Evolutionary conservation across 345 rosid species (phyloP).

Genomic region (Hypericum perforatum): DNA sequence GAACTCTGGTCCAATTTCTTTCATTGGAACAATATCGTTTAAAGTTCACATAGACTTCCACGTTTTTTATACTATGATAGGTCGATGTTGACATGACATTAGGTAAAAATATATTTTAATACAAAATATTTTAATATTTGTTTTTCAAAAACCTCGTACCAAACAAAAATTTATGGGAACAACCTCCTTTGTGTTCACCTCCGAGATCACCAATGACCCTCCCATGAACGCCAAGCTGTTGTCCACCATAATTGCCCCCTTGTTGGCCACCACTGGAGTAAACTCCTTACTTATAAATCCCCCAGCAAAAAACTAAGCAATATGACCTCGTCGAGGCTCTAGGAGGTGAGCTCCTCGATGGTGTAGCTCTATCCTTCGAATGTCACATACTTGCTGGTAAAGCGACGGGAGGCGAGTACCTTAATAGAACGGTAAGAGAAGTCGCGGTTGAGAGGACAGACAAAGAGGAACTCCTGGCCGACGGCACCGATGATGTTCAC

Average conservation of each 20-base stretch:
- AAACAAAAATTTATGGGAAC: too few relatives aligned
- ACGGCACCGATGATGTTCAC: slow-evolving; percentile 94
- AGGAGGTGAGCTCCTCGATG: slow-evolving; percentile 65
- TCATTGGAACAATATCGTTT: too few relatives aligned
- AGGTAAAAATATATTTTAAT: too few relatives aligned
- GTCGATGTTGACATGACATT: too few relatives aligned
- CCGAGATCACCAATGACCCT: slow-evolving; percentile 86
- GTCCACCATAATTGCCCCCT: slow-evolving; percentile 77
- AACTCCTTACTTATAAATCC: slow-evolving; percentile 81
- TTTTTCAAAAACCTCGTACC: too few relatives aligned
- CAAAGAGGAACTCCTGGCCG: slow-evolving; percentile 87
- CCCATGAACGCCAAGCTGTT: slow-evolving; percentile 88
- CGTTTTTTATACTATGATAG: too few relatives aligned
- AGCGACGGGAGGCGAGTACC: slow-evolving; percentile 92
- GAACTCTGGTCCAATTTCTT: too few relatives aligned
- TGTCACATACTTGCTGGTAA: slow-evolving; percentile 59
- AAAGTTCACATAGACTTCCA: too few relatives aligned
- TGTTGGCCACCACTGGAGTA: slow-evolving; percentile 68
- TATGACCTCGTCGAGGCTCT: slow-evolving; percentile 72
- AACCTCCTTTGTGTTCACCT: slow-evolving; percentile 95
- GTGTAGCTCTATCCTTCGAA: slow-evolving; percentile 54
- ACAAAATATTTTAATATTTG: too few relatives aligned
- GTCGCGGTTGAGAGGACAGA: slow-evolving; percentile 65
- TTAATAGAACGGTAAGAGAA: slow-evolving; percentile 89
- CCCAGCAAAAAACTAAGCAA: slow-evolving; percentile 86